phyloP scores from a whole-genome alignment of 2,329 filamentous ascomycete species.

The Zymoseptoria crescenta region DNA sequence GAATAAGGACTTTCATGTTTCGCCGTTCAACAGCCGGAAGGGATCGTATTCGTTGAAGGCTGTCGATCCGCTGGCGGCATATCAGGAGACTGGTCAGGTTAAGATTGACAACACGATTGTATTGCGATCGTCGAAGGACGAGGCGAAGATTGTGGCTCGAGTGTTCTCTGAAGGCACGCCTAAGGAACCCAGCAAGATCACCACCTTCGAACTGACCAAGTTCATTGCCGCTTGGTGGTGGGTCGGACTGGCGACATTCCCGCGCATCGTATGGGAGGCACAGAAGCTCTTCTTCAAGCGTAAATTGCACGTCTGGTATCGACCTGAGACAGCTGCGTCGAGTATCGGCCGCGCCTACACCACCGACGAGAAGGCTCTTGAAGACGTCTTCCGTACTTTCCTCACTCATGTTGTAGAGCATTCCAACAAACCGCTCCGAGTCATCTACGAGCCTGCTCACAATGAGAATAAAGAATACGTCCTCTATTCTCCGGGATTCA shows the following conservation, averaged over 20 bases:
- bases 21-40: slow-evolving; percentile 58
- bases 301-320: slow-evolving; percentile 56
- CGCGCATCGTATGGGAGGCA: slow-evolving; percentile 57
- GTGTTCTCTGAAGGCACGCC: slow-evolving; percentile 48
- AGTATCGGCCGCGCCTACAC: slow-evolving; percentile 51
- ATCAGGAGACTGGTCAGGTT: slow-evolving; percentile 20
- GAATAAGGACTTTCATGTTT: slow-evolving; percentile 69
- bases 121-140: slow-evolving; percentile 51
- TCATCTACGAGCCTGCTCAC: slow-evolving; percentile 49
- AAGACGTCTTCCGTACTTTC: slow-evolving; percentile 34
- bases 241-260: slow-evolving; percentile 59
- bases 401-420: slow-evolving; percentile 42
- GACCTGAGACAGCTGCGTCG: slow-evolving; percentile 53
- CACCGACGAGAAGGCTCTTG: slow-evolving; percentile 39
- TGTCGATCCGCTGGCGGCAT: slow-evolving; percentile 36
- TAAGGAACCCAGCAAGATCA: slow-evolving; percentile 45
- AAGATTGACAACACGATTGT: slow-evolving; percentile 54
- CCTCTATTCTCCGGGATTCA: slow-evolving; percentile 27
- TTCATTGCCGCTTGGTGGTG: slow-evolving; percentile 51
- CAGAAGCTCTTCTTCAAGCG: slow-evolving; percentile 48
- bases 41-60: slow-evolving; percentile 42
- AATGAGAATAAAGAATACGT: slow-evolving; percentile 21
- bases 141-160: slow-evolving; percentile 54
- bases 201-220: slow-evolving; percentile 19
- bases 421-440: slow-evolving; percentile 37